Base-by-base conservation (phyloP, 805 yeast species). In the Metschnikowia sp. region DNA sequence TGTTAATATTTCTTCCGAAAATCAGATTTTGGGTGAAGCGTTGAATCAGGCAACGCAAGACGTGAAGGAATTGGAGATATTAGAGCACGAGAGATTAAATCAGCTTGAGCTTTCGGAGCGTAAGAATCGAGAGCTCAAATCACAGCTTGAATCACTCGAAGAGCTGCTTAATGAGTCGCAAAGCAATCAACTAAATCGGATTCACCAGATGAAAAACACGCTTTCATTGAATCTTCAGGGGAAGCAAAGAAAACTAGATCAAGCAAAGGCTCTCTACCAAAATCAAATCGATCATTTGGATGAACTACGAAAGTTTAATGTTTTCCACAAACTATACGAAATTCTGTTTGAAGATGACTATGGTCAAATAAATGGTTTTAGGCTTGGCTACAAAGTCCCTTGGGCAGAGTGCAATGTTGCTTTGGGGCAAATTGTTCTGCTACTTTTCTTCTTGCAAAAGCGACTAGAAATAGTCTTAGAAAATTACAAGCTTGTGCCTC, bases 321-420 rank as follows among this genome's bases (percentile, higher is more conserved):
- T 92, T 1, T 91, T 85, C 65, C 86, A 81, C 51, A 92, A 85
- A 54, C 81, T 89, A 0, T 94, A 92, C 63, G 76, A 83, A 48
- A 91, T 94, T 7, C 86, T 95, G 1, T 86, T 84, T 53, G 88
- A 87, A 51, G 52, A 56, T 9, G 49, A 59, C 15, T 88, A 87
- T 66, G 97, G 95, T 0, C 84, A 94, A 1, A 92, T 91, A 31
- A 91, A 91, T 65, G 92, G 91, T 0, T 72, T 88, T 26, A 68
- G 96, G 47, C 63, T 92, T n/a, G 98, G 98, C 0, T 65, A 70
- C 44, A 78, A 75, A 50, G 87, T 91, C 0, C 85, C 95, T 2
- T 89, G 96, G 96, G 81, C 88, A 45, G 98, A 91, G 57, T 84
- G 89, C 37, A 91, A 90, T 61, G 94, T 95, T 2, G 97, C 96